Conservation (phyloP, 805 yeast genomes). For the Cyberlindnera misumaiensis region DNA sequence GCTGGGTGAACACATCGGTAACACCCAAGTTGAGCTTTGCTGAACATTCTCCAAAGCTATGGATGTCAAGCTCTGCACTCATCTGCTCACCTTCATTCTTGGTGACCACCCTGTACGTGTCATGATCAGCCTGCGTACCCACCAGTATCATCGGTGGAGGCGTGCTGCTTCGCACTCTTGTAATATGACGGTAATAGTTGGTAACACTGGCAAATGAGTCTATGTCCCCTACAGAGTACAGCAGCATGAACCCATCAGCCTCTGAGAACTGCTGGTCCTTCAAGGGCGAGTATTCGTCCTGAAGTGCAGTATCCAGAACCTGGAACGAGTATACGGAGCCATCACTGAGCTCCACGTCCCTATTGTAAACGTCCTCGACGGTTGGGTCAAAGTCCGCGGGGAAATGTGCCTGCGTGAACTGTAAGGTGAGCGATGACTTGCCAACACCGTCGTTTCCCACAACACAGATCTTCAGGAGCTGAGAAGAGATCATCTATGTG, state of each 20-base stretch:
- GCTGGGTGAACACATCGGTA: slow-evolving; percentile 11
- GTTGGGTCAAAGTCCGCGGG: slow-evolving; percentile 64
- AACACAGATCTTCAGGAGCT: slow-evolving; percentile 27
- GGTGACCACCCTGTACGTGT: slow-evolving; percentile 9
- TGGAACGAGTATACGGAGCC: slow-evolving; percentile 47
- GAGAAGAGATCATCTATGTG: not conserved
- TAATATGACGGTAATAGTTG: slow-evolving; percentile 13
- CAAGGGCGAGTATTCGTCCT: slow-evolving; percentile 71
- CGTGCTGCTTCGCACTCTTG: slow-evolving; percentile 8
- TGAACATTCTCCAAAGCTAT: slow-evolving; percentile 13
- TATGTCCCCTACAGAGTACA: slow-evolving; percentile 10
- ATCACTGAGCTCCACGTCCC: slow-evolving; percentile 42
- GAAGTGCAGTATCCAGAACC: slow-evolving; percentile 73
- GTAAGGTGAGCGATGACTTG: slow-evolving; percentile 58
- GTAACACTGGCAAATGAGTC: slow-evolving; percentile 11
- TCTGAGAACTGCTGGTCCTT: slow-evolving; percentile 36
- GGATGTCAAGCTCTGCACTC: slow-evolving; percentile 11
- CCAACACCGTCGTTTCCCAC: slow-evolving; percentile 70
- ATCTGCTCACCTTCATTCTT: slow-evolving; percentile 11
- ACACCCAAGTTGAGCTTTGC: slow-evolving; percentile 14
- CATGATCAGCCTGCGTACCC: slow-evolving; percentile 14
- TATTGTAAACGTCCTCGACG: slow-evolving; percentile 59
- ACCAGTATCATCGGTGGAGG: slow-evolving; percentile 18
- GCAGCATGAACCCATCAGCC: slow-evolving; percentile 19
- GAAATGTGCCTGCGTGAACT: slow-evolving; percentile 54